Conservation (phyloP, 129 eudicot genomes). For the Centella asiatica region DNA sequence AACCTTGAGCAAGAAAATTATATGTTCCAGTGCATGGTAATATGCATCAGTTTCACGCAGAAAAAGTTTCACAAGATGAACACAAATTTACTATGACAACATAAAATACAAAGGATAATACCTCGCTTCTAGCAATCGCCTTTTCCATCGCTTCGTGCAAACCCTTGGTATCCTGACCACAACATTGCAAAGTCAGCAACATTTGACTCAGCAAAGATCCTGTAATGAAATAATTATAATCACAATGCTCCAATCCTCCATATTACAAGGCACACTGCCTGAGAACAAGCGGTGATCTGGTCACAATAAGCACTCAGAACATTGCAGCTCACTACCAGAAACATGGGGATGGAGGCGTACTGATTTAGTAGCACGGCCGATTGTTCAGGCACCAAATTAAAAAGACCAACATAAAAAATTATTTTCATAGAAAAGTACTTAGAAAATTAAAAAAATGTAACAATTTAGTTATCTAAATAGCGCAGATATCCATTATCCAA, state of each 20-base stretch:
- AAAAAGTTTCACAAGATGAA: not conserved
- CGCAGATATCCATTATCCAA: not conserved
- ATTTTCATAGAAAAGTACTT: too few relatives aligned
- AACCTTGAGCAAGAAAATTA: too few relatives aligned
- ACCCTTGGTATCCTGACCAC: slow-evolving; percentile 67
- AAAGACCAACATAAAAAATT: not conserved
- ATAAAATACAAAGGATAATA: slow-evolving; percentile 3
- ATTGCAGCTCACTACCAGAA: not conserved
- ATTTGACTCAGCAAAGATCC: slow-evolving; percentile 33
- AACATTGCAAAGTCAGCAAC: slow-evolving; percentile 47
- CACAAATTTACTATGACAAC: not conserved
- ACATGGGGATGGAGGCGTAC: too few relatives aligned
- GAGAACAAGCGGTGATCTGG: not conserved
- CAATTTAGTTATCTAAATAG: too few relatives aligned
- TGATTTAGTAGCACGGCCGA: too few relatives aligned
- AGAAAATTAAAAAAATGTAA: too few relatives aligned
- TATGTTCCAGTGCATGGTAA: too few relatives aligned
- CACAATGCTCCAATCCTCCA: slow-evolving; percentile 25
- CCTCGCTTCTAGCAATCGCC: slow-evolving; percentile 79
- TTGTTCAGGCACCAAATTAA: not conserved
- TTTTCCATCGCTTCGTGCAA: slow-evolving; percentile 54
- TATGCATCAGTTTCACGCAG: not conserved
- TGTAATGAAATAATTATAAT: slow-evolving; percentile 21
- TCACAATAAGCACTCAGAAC: not conserved
- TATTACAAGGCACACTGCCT: slow-evolving; percentile 9